phyloP scores from a whole-genome alignment of 2,329 filamentous ascomycete genomes.

The Epichloe amarillans region DNA sequence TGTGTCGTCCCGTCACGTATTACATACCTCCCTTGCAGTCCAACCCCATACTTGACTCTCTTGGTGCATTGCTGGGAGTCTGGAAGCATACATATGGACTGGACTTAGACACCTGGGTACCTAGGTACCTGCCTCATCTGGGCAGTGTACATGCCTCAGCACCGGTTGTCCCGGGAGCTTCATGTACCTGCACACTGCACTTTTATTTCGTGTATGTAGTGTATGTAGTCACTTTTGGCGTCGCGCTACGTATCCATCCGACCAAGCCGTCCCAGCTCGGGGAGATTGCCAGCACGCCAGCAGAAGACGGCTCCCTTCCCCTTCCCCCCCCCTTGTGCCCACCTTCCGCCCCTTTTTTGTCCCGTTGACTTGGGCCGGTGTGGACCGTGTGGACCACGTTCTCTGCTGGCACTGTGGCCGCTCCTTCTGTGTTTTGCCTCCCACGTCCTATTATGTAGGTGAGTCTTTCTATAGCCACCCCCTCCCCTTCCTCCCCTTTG shows the following conservation, averaged over 20 bases:
- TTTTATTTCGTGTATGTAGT: too few species aligned
- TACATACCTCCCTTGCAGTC: too few species aligned
- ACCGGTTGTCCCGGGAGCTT: too few species aligned
- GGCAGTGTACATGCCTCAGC: too few species aligned
- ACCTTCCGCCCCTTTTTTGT: neutral
- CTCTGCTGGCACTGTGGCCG: neutral
- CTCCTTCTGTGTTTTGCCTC: neutral
- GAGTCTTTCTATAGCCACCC: neutral
- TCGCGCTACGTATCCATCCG: neutral
- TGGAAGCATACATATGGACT: too few species aligned
- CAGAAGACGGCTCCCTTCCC: neutral
- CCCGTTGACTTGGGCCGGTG: conserved; percentile 3
- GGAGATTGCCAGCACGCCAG: conserved; percentile 2
- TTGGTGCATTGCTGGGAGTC: too few species aligned
- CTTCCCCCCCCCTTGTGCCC: neutral
- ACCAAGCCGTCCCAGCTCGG: neutral
- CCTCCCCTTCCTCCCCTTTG: neutral
- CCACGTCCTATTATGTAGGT: too few species aligned
- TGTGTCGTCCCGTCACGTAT: neutral
- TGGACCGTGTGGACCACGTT: neutral
- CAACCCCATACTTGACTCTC: too few species aligned
- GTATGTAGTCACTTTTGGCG: neutral
- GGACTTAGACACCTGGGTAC: too few species aligned
- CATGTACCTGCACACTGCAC: too few species aligned
- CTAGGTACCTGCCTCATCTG: too few species aligned